phyloP scores from a whole-genome alignment of 345 rosid genomes.

The Moricandia moricandioides region DNA sequence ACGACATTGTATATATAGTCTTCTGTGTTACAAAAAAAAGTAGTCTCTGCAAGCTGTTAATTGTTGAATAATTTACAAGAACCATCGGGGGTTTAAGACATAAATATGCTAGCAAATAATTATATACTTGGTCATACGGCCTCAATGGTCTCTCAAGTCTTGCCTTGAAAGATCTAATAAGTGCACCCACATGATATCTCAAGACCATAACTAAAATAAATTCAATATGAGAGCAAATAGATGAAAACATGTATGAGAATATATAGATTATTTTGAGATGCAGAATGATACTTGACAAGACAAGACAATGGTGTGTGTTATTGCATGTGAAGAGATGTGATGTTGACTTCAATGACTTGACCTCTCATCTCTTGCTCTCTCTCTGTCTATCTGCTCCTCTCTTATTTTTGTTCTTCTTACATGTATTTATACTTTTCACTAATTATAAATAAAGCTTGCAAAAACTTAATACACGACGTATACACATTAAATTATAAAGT shows the following conservation, averaged over 20 bases:
- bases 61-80: too few species aligned
- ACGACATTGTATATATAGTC: too few species aligned
- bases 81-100: background rate
- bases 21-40: too few species aligned
- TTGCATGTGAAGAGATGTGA: conserved; percentile 40
- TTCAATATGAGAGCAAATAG: background rate
- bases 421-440: background rate
- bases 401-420: background rate
- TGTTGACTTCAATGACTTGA: conserved; percentile 36
- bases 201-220: background rate
- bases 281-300: conserved; percentile 38
- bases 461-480: background rate
- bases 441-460: background rate
- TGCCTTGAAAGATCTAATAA: background rate
- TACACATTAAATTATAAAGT: background rate
- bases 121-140: background rate
- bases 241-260: background rate
- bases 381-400: conserved; percentile 11
- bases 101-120: background rate
- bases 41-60: too few species aligned
- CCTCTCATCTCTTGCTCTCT: conserved; percentile 31
- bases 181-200: background rate
- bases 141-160: background rate
- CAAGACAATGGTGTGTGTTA: conserved; percentile 32
- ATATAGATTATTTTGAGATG: conserved; percentile 23